Evolutionary conservation across 495 filamentous ascomycete genomes (phyloP), one percentile per base, ranked within the genome.

Genomic region (Xylaria longipes): DNA sequence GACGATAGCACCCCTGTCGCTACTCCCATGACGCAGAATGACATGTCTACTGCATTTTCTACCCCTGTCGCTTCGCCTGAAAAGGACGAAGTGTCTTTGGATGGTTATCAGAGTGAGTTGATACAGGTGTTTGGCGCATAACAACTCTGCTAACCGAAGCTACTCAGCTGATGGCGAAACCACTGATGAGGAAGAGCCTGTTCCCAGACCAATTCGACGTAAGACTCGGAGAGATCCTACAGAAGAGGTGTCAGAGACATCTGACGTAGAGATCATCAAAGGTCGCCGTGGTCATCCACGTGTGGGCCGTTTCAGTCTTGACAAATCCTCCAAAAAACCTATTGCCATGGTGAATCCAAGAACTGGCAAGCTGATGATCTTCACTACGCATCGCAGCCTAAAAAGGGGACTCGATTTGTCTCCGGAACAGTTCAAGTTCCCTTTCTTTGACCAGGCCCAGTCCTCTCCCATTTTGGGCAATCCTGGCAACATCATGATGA

Each of bases 51-150:
- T 29, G 76, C 74, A 31, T 50, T 73, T 29, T 80, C 81, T 33
- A 79, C 77, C 8, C 85, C 87, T 43, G 83, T 83, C 46, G 84
- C 84, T n/a, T 88, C 87, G 52, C 84, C 83, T 61, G 88, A 78
- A 29, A 83, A 80, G 70, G 85, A 77, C 54, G 80, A 83, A 46
- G 82, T 79, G 48, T 79, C 77, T 66, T 90, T 89, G 33, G 94
- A 93, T 80, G 93, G 92, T 68, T 95, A 94, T 80, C 92, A 94
- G 82, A 90, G 93, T 95, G 78, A 83, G 89, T 89, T 71, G 66
- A 68, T 43, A 58, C 60, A 65, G 73, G 41, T 70, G 63, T 43
- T 56, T 37, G 65, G 69, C 17, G 45, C 58, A 69, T 61, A 69
- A 66, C 43, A 57, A 65, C 46, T 68, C 69, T 87, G 81, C 92